These are phyloP conservation scores for Globisporangium parvum DNA, from an alignment of 352 stramenopile genomes.

Conservation along the genomic window DNA sequence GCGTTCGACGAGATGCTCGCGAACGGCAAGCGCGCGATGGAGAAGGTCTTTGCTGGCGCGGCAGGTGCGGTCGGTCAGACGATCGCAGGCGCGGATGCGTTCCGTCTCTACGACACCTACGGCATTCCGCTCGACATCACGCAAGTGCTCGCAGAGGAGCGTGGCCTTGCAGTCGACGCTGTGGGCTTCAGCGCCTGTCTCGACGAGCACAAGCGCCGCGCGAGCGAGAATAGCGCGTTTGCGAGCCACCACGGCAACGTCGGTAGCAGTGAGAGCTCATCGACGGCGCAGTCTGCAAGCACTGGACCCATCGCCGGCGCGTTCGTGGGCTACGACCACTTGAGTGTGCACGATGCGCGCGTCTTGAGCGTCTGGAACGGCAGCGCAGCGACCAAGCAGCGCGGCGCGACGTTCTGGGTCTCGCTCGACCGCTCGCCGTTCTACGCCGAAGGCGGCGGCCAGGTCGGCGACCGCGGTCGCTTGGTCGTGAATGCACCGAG, in stretches of 20 bases:
- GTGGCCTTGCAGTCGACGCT: constrained; percentile 46
- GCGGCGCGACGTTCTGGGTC: constrained; percentile 22
- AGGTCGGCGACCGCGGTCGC: constrained; percentile 60
- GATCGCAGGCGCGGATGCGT: constrained; percentile 50
- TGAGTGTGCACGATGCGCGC: constrained; percentile 24
- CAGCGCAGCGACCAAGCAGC: not conserved
- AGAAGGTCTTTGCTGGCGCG: constrained; percentile 41
- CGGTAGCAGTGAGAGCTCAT: not conserved
- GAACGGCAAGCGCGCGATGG: constrained; percentile 52
- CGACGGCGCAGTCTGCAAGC: not conserved
- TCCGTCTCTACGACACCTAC: constrained; percentile 70
- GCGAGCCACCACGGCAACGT: constrained; percentile 14
- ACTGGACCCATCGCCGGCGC: constrained; percentile 4
- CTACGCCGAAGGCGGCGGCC: constrained; percentile 69
- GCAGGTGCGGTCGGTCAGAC: constrained; percentile 7
- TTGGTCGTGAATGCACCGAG: constrained; percentile 20
- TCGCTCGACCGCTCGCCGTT: constrained; percentile 63
- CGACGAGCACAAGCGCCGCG: constrained; percentile 43
- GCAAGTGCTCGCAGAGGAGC: constrained; percentile 55
- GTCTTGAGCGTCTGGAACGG: constrained; percentile 34
- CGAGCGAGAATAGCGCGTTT: constrained; percentile 39
- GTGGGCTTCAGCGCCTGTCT: constrained; percentile 44
- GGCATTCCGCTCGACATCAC: constrained; percentile 78
- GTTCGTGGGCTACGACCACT: constrained; percentile 62
- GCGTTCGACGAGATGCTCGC: constrained; percentile 70